These are phyloP conservation scores for Amanita muscaria DNA, from an alignment of 768 basidiomycete genomes.

Conservation along the genomic window DNA sequence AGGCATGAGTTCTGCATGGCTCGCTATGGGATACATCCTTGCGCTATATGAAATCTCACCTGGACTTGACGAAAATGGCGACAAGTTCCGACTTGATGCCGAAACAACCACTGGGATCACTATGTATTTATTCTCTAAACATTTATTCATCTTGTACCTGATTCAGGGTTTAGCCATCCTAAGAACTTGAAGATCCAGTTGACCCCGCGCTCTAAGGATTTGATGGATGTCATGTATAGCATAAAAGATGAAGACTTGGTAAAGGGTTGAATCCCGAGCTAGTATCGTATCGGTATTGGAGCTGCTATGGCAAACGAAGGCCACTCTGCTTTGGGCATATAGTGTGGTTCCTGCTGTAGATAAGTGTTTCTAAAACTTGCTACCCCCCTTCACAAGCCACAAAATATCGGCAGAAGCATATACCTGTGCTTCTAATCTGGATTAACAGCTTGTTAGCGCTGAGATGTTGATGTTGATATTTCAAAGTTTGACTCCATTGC, in stretches of 20 bases:
- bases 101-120: constrained; percentile 6
- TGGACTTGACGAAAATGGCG: constrained; percentile 14
- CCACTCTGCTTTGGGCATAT: too few species aligned
- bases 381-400: too few species aligned
- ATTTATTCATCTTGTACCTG: neutral
- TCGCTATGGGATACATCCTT: constrained; percentile 17
- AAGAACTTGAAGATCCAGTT: constrained; percentile 5
- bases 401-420: too few species aligned
- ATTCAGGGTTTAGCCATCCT: neutral
- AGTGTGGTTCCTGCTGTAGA: too few species aligned
- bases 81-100: constrained; percentile 15
- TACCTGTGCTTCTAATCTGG: too few species aligned
- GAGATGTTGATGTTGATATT: too few species aligned
- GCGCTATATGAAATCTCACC: constrained; percentile 15
- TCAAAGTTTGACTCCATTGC: too few species aligned
- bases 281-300: too few species aligned
- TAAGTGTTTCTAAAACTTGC: too few species aligned
- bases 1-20: constrained; percentile 18
- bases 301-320: neutral
- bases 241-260: constrained; percentile 3
- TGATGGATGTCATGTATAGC: neutral
- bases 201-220: constrained; percentile 1
- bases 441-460: too few species aligned
- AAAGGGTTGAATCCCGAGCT: neutral
- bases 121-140: neutral